A percentile compares a stretch with the other conserved stretches of the same genome.
Evolutionary conservation across 1,284 basidiomycete genomes (phyloP).

Genomic region (Stygiomarasmius scandens): DNA sequence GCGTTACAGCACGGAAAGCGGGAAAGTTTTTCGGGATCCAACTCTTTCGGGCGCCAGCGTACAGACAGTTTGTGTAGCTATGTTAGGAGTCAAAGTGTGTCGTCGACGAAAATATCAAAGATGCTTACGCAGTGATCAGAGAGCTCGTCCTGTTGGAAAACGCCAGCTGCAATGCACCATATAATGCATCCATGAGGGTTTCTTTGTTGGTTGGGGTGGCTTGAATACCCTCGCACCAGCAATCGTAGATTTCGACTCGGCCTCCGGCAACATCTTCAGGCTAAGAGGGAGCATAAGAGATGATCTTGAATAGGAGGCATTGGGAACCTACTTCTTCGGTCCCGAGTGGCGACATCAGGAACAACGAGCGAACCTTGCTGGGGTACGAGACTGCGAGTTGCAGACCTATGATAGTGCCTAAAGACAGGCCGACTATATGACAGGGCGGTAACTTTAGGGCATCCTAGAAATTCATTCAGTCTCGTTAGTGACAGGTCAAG

Average conservation of each 20-base stretch:
- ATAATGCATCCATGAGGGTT: slow-evolving; percentile 6
- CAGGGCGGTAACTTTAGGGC: slow-evolving; percentile 17
- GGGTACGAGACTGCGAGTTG: slow-evolving; percentile 15
- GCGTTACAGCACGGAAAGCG: slow-evolving; percentile 31
- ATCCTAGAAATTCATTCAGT: slow-evolving; percentile 4
- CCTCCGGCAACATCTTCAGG: slow-evolving; percentile 11
- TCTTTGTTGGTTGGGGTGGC: background rate
- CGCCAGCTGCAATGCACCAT: slow-evolving; percentile 14
- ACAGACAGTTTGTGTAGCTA: background rate
- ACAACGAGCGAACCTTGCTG: slow-evolving; percentile 10
- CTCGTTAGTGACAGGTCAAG: background rate
- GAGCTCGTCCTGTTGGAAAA: slow-evolving; percentile 4
- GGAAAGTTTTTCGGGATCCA: slow-evolving; percentile 32
- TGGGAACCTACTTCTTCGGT: slow-evolving; percentile 9
- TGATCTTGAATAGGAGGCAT: too few species aligned
- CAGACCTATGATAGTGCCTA: slow-evolving; percentile 14
- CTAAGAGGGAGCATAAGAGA: background rate
- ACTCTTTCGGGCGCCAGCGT: slow-evolving; percentile 7
- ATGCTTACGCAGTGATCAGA: slow-evolving; percentile 12
- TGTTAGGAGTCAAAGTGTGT: background rate
- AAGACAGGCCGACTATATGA: slow-evolving; percentile 14
- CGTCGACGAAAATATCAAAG: background rate
- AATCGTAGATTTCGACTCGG: slow-evolving; percentile 8
- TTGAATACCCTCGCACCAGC: slow-evolving; percentile 10
- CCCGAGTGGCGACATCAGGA: slow-evolving; percentile 17